Conservation (phyloP, 176 grass and related monocot species). For the Aegilops sharonensis region DNA sequence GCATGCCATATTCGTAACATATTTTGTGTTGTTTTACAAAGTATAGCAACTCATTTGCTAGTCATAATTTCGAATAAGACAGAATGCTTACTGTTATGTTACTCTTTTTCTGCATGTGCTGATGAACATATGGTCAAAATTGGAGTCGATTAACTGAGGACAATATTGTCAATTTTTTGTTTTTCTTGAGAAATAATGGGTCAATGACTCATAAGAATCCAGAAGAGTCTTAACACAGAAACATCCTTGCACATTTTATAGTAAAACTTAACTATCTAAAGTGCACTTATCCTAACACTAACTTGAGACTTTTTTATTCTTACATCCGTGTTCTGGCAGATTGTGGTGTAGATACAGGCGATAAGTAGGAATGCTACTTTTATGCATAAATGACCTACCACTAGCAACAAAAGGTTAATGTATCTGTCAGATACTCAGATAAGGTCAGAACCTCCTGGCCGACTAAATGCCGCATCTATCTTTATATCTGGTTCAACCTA, state of each 20-base stretch:
- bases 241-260: background rate
- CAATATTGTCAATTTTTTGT: background rate
- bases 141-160: background rate
- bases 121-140: background rate
- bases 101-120: background rate
- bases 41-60: background rate
- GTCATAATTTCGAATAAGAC: background rate
- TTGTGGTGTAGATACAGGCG: constrained; percentile 18
- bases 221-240: background rate
- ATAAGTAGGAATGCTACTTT: constrained; percentile 18
- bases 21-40: background rate
- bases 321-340: background rate
- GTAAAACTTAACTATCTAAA: background rate
- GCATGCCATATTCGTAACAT: background rate
- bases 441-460: background rate
- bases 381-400: constrained; percentile 17
- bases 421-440: constrained; percentile 26
- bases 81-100: background rate
- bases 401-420: constrained; percentile 17
- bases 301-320: background rate
- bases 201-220: background rate
- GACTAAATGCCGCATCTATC: background rate
- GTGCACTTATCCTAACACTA: background rate
- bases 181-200: background rate
- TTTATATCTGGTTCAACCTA: constrained; percentile 20